Evolutionary conservation across 1,284 basidiomycete genomes (phyloP).

Genomic region (Ganoderma sinense): DNA sequence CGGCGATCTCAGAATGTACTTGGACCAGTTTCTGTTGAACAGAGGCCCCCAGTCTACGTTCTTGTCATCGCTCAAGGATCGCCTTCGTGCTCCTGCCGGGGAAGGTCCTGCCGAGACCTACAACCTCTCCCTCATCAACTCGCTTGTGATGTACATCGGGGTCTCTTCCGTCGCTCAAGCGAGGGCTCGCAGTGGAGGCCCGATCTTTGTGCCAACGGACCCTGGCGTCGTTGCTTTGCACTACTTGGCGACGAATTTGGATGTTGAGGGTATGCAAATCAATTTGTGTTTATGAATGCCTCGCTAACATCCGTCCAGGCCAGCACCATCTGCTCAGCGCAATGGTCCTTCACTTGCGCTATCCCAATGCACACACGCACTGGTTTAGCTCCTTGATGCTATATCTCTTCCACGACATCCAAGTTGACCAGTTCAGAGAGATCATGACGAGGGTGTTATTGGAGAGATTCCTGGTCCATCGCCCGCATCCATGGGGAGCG

Average conservation of each 20-base stretch:
- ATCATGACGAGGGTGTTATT: constrained; percentile 92
- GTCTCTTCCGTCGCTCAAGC: constrained; percentile 88
- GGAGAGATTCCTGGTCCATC: constrained; percentile 92
- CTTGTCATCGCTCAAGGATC: constrained; percentile 84
- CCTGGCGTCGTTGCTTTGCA: constrained; percentile 85
- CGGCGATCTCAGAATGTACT: constrained; percentile 77
- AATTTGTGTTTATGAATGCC: neutral
- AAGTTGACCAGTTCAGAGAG: constrained; percentile 85
- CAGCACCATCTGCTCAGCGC: constrained; percentile 94
- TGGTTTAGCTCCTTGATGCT: constrained; percentile 94
- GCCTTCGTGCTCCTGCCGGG: constrained; percentile 63
- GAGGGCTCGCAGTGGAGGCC: constrained; percentile 81
- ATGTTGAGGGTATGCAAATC: constrained; percentile 81
- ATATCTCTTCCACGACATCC: constrained; percentile 83
- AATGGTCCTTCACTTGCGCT: constrained; percentile 93
- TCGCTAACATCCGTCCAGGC: constrained; percentile 52
- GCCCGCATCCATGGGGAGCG: constrained; percentile 98
- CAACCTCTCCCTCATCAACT: constrained; percentile 90
- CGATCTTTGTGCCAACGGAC: constrained; percentile 82
- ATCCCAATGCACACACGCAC: constrained; percentile 96
- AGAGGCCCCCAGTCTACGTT: constrained; percentile 68
- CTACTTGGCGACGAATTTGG: constrained; percentile 84
- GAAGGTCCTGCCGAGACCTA: constrained; percentile 74
- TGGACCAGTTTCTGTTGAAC: constrained; percentile 87
- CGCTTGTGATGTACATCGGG: constrained; percentile 94